Evolutionary conservation across 1,284 basidiomycete species (phyloP), one percentile per base, ranked within the genome.

Genomic region (Pseudozyma thailandica): DNA sequence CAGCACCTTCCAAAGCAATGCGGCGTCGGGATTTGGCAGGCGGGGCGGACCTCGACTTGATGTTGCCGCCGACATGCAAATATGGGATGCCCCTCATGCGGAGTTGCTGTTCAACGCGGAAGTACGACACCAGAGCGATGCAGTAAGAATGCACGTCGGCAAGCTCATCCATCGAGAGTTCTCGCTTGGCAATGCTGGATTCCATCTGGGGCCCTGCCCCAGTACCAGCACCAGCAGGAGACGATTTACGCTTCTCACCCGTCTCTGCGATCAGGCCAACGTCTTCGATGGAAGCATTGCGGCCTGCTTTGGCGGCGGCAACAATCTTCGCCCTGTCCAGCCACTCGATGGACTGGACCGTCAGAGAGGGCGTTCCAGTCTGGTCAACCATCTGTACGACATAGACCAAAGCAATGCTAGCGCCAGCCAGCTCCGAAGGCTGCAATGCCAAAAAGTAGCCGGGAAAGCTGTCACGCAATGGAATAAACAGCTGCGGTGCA

Each of bases 41-140:
- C n/a, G 57, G 68, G 16, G 55, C 48, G 15, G 71, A 65, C 37
- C 41, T 46, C 21, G 74, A 42, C 0, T 72, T 46, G 15, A 65
- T 84, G n/a, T 90, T 89, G 73, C 88, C 89, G 73, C 88, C 89
- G 73, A 92, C 89, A 50, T 90, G 88, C 2, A 86, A 88, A 78
- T 90, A 94, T 0, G 91, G 89, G 56, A 96, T 93, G 13, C 87
- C 87, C 16, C 91, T 89, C 30, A 88, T 84, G 81, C 92, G 92
- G 79, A 97, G 88, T 83, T 95, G 93, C 55, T 89, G 86, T 82
- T 96, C 92, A 51, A 97, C 89, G 74, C 90, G 92, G 63, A 89
- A 90, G 80, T 92, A 92, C 16, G 92, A 90, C n/a, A 94, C 91
- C 8, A 93, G 90, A 9, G 93, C 93, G 76, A 92, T 93, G 74